Evolutionary conservation across 2,329 filamentous ascomycete genomes (phyloP), one percentile per base, ranked within the genome.

Genomic region (Massarina eburnea): DNA sequence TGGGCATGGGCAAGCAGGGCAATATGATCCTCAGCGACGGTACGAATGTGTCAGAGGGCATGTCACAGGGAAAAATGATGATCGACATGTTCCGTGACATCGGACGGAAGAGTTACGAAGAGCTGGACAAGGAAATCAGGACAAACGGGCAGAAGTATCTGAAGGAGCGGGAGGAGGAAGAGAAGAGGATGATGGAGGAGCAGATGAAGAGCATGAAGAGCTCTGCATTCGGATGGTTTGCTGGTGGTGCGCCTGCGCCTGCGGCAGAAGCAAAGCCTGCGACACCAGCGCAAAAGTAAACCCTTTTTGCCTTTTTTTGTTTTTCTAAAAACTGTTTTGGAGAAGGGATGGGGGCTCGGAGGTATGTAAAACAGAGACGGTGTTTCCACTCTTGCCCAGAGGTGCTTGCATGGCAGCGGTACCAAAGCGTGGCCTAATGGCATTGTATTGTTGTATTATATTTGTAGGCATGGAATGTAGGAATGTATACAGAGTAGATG

Each of bases 141-240:
- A 88, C 95, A 71, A 94, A 97, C 67, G 94, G 91, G 41, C 90
- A 92, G 70, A 90, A 92, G 75, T 96, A 91, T 89, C 78, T 99
- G 58, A 91, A 91, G 77, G 92, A 97, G 71, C 91, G 96, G 78
- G 88, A 88, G 34, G 85, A 85, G 39, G 82, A 89, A 67, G 86
- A 91, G 76, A 92, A 96, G 78, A 91, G 90, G 77, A 80, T 85
- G 52, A 88, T 91, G 71, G 88, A 95, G 64, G 91, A 95, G 73
- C 86, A 87, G 61, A 91, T 95, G 86, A 88, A 87, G 73, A 89
- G 82, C 65, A 95, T 96, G 89, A 94, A 92, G 81, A 62, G 54
- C 15, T 59, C 64, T 19, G 59, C 64, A 0, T 65, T 68, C 35
- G 55, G 59, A 39, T 68, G 59, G 59, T 47, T 68, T 9, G 41